phyloP scores from a whole-genome alignment of 768 basidiomycete species.

The Tricholoma saponaceum region DNA sequence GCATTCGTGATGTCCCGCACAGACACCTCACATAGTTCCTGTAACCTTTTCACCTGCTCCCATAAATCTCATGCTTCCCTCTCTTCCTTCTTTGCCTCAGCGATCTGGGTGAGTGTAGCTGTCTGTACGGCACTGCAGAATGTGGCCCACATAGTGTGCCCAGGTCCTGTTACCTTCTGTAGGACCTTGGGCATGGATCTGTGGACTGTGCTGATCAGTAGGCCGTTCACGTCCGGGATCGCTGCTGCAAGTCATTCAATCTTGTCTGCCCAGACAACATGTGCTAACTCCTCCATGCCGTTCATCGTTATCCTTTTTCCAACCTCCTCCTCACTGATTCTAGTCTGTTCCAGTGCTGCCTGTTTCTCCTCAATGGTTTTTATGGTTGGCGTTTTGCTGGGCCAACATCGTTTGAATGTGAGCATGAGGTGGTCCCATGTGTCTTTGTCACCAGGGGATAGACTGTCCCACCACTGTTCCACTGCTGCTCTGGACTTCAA shows the following conservation, averaged over 20 bases:
- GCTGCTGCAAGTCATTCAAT: neutral
- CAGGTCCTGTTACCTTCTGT: neutral
- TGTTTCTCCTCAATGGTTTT: conserved; percentile 7
- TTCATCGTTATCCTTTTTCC: neutral
- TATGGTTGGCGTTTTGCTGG: conserved; percentile 2
- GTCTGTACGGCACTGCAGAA: neutral
- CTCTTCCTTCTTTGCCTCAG: neutral
- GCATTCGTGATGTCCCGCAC: neutral
- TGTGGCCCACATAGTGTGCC: neutral
- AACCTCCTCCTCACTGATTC: conserved; percentile 3
- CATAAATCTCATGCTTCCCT: neutral
- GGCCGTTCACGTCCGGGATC: neutral
- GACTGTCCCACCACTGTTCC: conserved; percentile 9
- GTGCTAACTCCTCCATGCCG: conserved; percentile 1
- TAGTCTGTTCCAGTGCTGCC: conserved; percentile 3
- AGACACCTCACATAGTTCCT: neutral
- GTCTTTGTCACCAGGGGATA: neutral
- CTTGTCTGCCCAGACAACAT: conserved; percentile 17
- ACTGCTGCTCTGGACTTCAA: conserved; percentile 10
- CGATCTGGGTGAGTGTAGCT: neutral
- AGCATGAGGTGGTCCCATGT: conserved; percentile 7
- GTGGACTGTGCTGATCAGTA: neutral
- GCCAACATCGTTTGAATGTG: conserved; percentile 16
- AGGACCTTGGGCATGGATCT: neutral
- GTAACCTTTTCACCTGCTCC: neutral